Evolutionary conservation across 1,139 yeast genomes (phyloP).

Genomic region (Nakaseomyces delphensis): DNA sequence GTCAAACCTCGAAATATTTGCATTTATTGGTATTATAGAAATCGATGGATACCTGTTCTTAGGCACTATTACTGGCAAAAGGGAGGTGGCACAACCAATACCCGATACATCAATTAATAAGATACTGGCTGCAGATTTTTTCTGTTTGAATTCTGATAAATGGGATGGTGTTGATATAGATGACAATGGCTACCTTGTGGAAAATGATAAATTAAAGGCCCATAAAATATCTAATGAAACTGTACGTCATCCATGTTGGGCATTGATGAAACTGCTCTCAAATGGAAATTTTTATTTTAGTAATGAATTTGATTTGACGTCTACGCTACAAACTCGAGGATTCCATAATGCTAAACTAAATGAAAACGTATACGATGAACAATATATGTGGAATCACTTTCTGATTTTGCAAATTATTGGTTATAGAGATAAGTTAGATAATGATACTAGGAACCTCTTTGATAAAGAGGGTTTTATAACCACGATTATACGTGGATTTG

Average conservation of each 20-base stretch:
- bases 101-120: constrained; percentile 72
- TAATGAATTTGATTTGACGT: constrained; percentile 84
- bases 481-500: constrained; percentile 90
- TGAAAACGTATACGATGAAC: constrained; percentile 57
- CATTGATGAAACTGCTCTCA: constrained; percentile 62
- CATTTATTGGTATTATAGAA: constrained; percentile 78
- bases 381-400: constrained; percentile 95
- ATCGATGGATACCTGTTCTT: constrained; percentile 59
- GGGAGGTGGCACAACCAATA: constrained; percentile 74
- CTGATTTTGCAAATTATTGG: constrained; percentile 76
- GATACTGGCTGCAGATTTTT: constrained; percentile 76
- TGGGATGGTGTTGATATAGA: constrained; percentile 77
- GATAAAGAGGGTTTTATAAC: constrained; percentile 78
- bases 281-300: constrained; percentile 92
- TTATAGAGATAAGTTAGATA: constrained; percentile 64
- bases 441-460: constrained; percentile 45
- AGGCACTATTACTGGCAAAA: constrained; percentile 68
- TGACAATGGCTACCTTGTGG: constrained; percentile 53
- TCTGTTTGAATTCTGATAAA: constrained; percentile 56
- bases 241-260: constrained; percentile 75
- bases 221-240: constrained; percentile 15
- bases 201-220: constrained; percentile 1
- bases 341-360: constrained; percentile 38
- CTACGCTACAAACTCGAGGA: constrained; percentile 68
- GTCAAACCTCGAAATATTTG: constrained; percentile 52